Conservation (phyloP, 345 rosid genomes). For the Ailanthus altissimus region DNA sequence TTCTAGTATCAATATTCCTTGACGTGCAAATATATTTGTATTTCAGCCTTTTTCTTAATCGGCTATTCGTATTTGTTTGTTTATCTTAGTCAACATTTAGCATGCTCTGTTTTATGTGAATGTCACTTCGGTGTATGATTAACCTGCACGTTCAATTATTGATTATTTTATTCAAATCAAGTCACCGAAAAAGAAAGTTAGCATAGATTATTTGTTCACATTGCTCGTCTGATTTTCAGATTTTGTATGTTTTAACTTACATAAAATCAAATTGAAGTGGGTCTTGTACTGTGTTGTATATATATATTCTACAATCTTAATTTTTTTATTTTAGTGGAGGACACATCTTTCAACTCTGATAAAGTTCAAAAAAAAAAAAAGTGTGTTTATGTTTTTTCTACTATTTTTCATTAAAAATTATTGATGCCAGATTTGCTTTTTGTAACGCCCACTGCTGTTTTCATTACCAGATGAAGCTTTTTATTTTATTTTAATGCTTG, state of each 20-base stretch:
- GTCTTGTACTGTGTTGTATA: neutral
- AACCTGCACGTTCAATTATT: neutral
- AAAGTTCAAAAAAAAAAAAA: neutral
- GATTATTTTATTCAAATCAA: neutral
- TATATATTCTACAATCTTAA: neutral
- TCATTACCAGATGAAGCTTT: neutral
- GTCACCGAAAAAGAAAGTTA: neutral
- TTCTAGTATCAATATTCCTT: neutral
- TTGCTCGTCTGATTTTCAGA: neutral
- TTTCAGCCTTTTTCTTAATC: neutral
- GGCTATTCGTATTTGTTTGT: neutral
- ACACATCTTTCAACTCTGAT: conserved; percentile 12
- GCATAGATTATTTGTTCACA: neutral
- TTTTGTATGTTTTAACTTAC: neutral
- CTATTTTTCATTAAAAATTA: neutral
- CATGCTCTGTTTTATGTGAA: neutral
- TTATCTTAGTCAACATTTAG: neutral
- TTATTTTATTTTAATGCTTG: too few relatives aligned
- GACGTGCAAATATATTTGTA: neutral
- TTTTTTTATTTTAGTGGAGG: conserved; percentile 22
- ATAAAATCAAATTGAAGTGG: conserved; percentile 9
- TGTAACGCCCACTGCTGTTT: neutral
- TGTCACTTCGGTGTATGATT: neutral
- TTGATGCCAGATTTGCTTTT: neutral
- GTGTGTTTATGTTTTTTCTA: neutral